phyloP scores from a whole-genome alignment of 1,284 basidiomycete genomes.

The Xerocomus nothofagi region DNA sequence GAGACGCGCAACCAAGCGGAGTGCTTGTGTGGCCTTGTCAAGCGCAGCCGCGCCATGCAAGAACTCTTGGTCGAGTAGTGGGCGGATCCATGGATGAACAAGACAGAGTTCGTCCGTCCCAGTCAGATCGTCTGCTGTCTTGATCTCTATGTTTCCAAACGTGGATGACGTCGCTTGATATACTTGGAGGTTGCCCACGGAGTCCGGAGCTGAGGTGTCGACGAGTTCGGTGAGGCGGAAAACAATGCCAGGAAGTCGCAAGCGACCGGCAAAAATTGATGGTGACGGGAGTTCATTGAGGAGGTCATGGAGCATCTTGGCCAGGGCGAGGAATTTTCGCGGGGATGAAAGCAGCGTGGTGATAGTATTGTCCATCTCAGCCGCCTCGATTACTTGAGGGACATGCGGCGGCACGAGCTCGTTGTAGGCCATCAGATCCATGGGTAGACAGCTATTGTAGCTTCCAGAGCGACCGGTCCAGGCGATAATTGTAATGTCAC shows the following conservation, averaged over 20 bases:
- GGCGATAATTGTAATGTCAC: too few relatives aligned
- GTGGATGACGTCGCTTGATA: conserved; percentile 1
- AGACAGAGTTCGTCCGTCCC: neutral
- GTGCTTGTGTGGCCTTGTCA: neutral
- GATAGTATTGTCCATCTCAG: neutral
- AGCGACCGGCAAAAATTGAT: neutral
- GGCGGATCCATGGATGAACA: conserved; percentile 13
- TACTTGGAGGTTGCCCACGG: neutral
- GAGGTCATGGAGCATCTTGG: neutral
- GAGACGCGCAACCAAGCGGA: conserved; percentile 4
- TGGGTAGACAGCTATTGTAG: neutral
- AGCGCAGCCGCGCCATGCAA: neutral
- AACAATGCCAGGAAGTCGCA: conserved; percentile 7
- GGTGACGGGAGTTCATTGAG: neutral
- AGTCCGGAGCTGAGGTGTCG: neutral
- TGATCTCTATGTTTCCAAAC: conserved; percentile 6
- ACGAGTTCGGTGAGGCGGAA: conserved; percentile 5
- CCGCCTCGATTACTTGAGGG: neutral
- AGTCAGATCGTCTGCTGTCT: conserved; percentile 1
- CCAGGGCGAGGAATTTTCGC: neutral
- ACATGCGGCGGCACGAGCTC: neutral
- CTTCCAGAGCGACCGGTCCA: too few relatives aligned
- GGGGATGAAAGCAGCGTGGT: neutral
- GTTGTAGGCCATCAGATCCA: neutral
- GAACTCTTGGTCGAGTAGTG: conserved; percentile 4